Conservation (phyloP, 1,284 basidiomycete genomes). For the Prillingera fragicola region DNA sequence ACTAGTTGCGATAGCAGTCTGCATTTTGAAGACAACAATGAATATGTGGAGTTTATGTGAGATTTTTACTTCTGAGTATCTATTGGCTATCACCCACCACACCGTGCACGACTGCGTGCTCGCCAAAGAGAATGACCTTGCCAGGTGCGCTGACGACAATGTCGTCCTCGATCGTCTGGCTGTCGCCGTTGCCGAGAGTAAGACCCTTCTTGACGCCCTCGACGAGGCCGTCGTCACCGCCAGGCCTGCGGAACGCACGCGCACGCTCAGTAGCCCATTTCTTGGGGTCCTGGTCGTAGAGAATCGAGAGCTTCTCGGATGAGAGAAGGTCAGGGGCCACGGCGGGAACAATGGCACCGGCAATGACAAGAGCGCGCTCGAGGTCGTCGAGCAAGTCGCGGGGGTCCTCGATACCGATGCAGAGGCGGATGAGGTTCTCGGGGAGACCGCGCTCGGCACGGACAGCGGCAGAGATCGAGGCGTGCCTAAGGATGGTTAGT, state of each 20-base stretch:
- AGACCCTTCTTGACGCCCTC: slow-evolving; percentile 32
- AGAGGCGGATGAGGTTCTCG: slow-evolving; percentile 95
- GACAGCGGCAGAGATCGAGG: slow-evolving; percentile 89
- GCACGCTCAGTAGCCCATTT: slow-evolving; percentile 46
- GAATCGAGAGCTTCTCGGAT: slow-evolving; percentile 26
- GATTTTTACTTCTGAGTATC: slow-evolving; percentile 2
- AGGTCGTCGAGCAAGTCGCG: slow-evolving; percentile 91
- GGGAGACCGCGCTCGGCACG: slow-evolving; percentile 90
- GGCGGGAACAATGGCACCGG: slow-evolving; percentile 67
- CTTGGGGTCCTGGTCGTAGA: slow-evolving; percentile 35
- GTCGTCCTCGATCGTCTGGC: slow-evolving; percentile 48
- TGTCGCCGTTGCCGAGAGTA: slow-evolving; percentile 36
- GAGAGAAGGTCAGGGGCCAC: slow-evolving; percentile 26
- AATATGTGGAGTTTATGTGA: slow-evolving; percentile 7
- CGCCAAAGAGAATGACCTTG: slow-evolving; percentile 97
- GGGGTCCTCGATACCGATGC: slow-evolving; percentile 96
- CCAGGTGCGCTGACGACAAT: slow-evolving; percentile 87
- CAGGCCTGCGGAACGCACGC: slow-evolving; percentile 35
- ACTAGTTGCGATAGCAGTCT: slow-evolving; percentile 92
- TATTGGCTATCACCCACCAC: slow-evolving; percentile 60
- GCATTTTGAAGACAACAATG: slow-evolving; percentile 7
- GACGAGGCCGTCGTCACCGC: slow-evolving; percentile 26
- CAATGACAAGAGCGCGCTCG: slow-evolving; percentile 82
- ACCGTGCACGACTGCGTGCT: slow-evolving; percentile 98
- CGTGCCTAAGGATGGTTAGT: slow-evolving; percentile 60